A percentile compares a stretch with the other conserved stretches of the same genome.
These are phyloP conservation scores for Sarcomyxa edulis DNA, from an alignment of 768 basidiomycete species.

Conservation along the genomic window DNA sequence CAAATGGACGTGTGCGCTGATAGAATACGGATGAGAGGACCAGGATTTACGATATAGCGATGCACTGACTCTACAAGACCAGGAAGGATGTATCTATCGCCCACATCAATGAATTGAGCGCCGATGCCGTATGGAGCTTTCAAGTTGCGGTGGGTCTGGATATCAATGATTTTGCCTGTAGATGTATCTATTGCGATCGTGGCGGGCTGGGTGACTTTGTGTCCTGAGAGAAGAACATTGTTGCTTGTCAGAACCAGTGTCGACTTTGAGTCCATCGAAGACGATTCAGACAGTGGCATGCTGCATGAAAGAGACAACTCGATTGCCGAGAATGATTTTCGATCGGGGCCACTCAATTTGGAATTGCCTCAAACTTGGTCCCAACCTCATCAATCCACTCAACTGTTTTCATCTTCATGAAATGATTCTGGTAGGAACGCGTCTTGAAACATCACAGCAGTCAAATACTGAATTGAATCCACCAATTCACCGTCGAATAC, in stretches of 20 bases:
- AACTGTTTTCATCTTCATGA: too few relatives aligned
- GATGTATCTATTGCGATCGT: slow-evolving; percentile 54
- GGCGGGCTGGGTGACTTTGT: slow-evolving; percentile 47
- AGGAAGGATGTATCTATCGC: slow-evolving; percentile 58
- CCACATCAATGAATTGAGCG: slow-evolving; percentile 49
- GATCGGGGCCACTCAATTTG: too few relatives aligned
- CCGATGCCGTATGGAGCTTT: slow-evolving; percentile 23
- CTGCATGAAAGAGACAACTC: too few relatives aligned
- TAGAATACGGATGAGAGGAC: slow-evolving; percentile 6
- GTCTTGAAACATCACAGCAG: too few relatives aligned
- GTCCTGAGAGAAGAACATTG: slow-evolving; percentile 54
- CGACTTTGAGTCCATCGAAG: too few relatives aligned
- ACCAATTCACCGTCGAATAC: too few relatives aligned
- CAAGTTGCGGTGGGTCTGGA: slow-evolving; percentile 31
- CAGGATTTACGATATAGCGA: slow-evolving; percentile 1
- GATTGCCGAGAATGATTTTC: too few relatives aligned
- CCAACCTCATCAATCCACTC: too few relatives aligned
- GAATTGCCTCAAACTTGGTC: too few relatives aligned
- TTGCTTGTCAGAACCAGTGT: slow-evolving; percentile 40
- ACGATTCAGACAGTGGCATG: too few relatives aligned
- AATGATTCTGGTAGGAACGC: too few relatives aligned
- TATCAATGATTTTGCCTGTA: slow-evolving; percentile 56
- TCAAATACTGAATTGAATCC: too few relatives aligned
- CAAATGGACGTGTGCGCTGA: slow-evolving; percentile 85
- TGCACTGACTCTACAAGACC: slow-evolving; percentile 73